phyloP scores from a whole-genome alignment of 345 rosid species.

The Salix suchowensis region DNA sequence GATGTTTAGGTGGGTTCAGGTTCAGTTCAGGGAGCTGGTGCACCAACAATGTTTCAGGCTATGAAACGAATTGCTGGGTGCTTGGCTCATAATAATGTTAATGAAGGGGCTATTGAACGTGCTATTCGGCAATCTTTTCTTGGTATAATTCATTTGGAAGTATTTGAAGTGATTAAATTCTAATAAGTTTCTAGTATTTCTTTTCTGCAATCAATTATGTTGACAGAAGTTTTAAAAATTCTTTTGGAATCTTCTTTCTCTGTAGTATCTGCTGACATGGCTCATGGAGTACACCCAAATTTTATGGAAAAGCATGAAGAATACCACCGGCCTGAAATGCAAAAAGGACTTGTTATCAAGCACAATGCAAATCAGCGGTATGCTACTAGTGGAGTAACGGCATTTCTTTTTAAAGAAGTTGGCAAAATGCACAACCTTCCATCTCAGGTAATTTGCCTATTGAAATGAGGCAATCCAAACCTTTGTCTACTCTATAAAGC shows the following conservation, averaged over 20 bases:
- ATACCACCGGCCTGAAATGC: constrained; percentile 83
- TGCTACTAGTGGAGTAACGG: constrained; percentile 84
- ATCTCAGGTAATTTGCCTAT: constrained; percentile 56
- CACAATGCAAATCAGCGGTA: constrained; percentile 95
- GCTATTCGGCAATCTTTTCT: constrained; percentile 80
- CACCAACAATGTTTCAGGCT: constrained; percentile 92
- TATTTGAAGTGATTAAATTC: background rate
- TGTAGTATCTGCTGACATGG: constrained; percentile 94
- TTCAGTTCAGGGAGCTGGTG: constrained; percentile 92
- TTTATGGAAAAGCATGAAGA: constrained; percentile 88
- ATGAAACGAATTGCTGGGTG: constrained; percentile 77
- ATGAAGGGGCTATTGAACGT: constrained; percentile 63
- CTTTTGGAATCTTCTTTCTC: background rate
- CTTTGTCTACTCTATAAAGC: background rate
- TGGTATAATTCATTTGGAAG: constrained; percentile 38
- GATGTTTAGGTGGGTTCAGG: constrained; percentile 78
- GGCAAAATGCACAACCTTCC: constrained; percentile 77
- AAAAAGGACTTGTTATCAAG: constrained; percentile 84
- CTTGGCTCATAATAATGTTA: constrained; percentile 43
- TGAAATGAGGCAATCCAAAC: background rate
- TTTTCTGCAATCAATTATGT: background rate
- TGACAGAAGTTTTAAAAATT: background rate
- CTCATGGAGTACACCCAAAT: constrained; percentile 93
- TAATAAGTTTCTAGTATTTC: background rate
- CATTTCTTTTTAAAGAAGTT: constrained; percentile 90